Percentiles rank a stretch among this genome's conserved stretches.
These are phyloP conservation scores for Grigorovia transvaalensis DNA, from an alignment of 805 yeast genomes.

Conservation along the genomic window DNA sequence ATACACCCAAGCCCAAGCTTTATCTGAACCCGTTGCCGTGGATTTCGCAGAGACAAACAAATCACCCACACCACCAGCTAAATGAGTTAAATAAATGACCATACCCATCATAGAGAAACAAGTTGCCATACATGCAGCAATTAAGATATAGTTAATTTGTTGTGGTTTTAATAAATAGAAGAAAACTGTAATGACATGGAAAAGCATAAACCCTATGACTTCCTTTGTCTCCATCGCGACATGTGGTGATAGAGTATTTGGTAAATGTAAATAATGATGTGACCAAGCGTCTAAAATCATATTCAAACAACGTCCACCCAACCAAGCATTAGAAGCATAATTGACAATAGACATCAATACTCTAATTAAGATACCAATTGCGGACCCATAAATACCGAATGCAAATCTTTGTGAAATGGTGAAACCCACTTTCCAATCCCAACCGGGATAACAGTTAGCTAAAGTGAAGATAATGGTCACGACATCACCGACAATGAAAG, in stretches of 20 bases:
- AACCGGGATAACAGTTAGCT: slow-evolving; percentile 40
- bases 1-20: slow-evolving; percentile 36
- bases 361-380: slow-evolving; percentile 33
- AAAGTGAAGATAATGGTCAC: slow-evolving; percentile 35
- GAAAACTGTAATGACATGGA: slow-evolving; percentile 35
- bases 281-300: slow-evolving; percentile 34
- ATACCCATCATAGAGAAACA: slow-evolving; percentile 35
- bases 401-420: slow-evolving; percentile 37
- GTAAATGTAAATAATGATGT: slow-evolving; percentile 28
- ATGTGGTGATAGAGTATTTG: slow-evolving; percentile 24
- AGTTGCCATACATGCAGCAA: slow-evolving; percentile 29
- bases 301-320: slow-evolving; percentile 35
- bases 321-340: slow-evolving; percentile 38
- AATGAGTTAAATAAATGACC: slow-evolving; percentile 27
- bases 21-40: slow-evolving; percentile 27
- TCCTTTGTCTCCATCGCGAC: slow-evolving; percentile 31
- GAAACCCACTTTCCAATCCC: slow-evolving; percentile 40
- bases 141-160: slow-evolving; percentile 30
- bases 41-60: slow-evolving; percentile 22
- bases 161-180: slow-evolving; percentile 36
- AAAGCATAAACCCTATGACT: slow-evolving; percentile 31
- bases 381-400: slow-evolving; percentile 38
- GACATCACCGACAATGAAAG: slow-evolving; percentile 37
- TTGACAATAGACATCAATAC: slow-evolving; percentile 38
- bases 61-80: slow-evolving; percentile 30